phyloP scores from a whole-genome alignment of 768 basidiomycete species.

The Auricularia sp. region DNA sequence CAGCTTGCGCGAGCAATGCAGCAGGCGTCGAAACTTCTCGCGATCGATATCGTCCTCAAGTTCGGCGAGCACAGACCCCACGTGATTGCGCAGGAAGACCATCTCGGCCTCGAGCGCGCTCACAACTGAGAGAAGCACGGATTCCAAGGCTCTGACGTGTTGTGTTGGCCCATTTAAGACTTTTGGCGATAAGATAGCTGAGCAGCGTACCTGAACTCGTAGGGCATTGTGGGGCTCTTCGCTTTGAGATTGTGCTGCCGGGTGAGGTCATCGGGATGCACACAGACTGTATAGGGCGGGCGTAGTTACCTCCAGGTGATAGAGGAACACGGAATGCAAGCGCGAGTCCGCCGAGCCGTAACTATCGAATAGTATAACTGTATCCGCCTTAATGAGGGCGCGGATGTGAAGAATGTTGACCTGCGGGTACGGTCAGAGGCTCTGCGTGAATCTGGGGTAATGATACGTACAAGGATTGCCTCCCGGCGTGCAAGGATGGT shows the following conservation, averaged over 20 bases:
- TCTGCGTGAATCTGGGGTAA: background rate
- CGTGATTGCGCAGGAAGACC: conserved; percentile 85
- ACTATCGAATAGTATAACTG: conserved; percentile 86
- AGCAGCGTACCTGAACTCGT: conserved; percentile 71
- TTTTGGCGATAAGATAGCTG: conserved; percentile 1
- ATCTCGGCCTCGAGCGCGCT: conserved; percentile 94
- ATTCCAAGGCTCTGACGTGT: conserved; percentile 73
- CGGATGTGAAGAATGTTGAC: conserved; percentile 92
- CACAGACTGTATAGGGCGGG: background rate
- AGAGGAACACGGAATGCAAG: conserved; percentile 78
- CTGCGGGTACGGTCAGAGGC: conserved; percentile 28
- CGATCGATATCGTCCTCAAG: conserved; percentile 93
- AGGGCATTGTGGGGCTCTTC: conserved; percentile 60
- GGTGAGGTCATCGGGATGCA: conserved; percentile 10
- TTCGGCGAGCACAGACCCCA: conserved; percentile 83
- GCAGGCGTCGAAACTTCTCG: conserved; percentile 82
- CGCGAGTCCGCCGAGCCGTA: conserved; percentile 81
- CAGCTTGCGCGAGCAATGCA: conserved; percentile 86
- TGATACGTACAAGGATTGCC: conserved; percentile 64
- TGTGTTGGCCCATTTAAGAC: conserved; percentile 12
- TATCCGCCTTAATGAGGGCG: conserved; percentile 87
- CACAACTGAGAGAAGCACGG: conserved; percentile 81
- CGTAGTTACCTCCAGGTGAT: conserved; percentile 65
- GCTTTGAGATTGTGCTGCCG: conserved; percentile 72
- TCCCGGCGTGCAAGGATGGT: conserved; percentile 85